A percentile compares a stretch with the other conserved stretches of the same genome.
Conservation (phyloP, 2,329 filamentous ascomycete species). For the Scopulariopsis brevicaulis region DNA sequence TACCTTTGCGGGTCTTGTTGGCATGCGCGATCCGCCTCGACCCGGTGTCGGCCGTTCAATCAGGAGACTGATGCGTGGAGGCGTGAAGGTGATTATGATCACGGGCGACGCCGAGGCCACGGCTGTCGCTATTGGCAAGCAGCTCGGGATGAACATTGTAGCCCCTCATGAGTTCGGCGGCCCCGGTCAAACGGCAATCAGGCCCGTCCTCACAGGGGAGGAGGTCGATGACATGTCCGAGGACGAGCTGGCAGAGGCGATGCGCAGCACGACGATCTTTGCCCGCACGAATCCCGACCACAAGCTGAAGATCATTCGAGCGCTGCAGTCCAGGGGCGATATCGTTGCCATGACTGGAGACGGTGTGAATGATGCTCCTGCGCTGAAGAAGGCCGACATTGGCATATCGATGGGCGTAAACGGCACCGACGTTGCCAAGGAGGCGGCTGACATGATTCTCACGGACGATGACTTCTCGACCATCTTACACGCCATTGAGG, state of each 20-base stretch:
- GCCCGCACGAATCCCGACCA: constrained; percentile 94
- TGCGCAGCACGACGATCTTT: constrained; percentile 86
- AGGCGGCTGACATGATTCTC: constrained; percentile 86
- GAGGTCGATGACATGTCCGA: constrained; percentile 91
- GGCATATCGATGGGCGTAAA: constrained; percentile 94
- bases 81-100: constrained; percentile 98
- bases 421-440: constrained; percentile 95
- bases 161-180: constrained; percentile 34
- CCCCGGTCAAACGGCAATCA: constrained; percentile 44
- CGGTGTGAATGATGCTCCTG: constrained; percentile 94
- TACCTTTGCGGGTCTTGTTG: constrained; percentile 83
- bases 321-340: constrained; percentile 83
- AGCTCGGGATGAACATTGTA: constrained; percentile 84
- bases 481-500: constrained; percentile 90
- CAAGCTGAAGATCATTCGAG: constrained; percentile 92
- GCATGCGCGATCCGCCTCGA: constrained; percentile 93
- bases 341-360: constrained; percentile 99
- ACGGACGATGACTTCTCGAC: constrained; percentile 85
- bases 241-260: constrained; percentile 70
- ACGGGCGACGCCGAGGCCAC: constrained; percentile 95
- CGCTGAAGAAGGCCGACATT: constrained; percentile 94
- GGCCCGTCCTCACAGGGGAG: constrained; percentile 71
- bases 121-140: constrained; percentile 83
- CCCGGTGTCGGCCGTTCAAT: constrained; percentile 87
- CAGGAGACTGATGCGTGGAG: constrained; percentile 78